Evolutionary conservation across 768 basidiomycete genomes (phyloP).

Genomic region (Boletus rex-veris): DNA sequence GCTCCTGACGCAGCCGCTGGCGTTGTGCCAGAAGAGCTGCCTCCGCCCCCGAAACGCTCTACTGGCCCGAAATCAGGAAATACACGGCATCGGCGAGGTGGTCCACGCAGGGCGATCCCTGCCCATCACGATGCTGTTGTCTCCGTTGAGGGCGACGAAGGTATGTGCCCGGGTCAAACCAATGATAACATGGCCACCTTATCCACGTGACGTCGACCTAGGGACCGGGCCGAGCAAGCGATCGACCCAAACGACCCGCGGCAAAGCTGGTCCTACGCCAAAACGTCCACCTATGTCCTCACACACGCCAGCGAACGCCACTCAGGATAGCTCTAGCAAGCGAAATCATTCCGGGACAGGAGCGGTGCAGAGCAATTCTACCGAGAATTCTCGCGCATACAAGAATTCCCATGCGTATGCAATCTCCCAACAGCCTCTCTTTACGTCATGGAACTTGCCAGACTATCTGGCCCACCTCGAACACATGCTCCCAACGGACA

Average conservation of each 20-base stretch:
- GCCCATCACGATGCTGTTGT: conserved; percentile 21
- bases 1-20: conserved; percentile 39
- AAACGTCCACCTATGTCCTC: conserved; percentile 32
- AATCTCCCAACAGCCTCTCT: conserved; percentile 72
- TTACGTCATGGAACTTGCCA: conserved; percentile 87
- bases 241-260: conserved; percentile 41
- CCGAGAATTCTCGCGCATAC: conserved; percentile 61
- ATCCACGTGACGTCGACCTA: conserved; percentile 39
- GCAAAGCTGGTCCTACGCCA: conserved; percentile 27
- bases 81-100: conserved; percentile 32
- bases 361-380: conserved; percentile 34
- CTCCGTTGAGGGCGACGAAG: conserved; percentile 58
- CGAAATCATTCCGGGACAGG: conserved; percentile 45
- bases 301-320: conserved; percentile 29
- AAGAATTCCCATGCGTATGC: conserved; percentile 78
- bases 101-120: conserved; percentile 25
- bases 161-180: conserved; percentile 37
- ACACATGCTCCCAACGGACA: conserved; percentile 73
- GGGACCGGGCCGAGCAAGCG: conserved; percentile 34
- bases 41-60: conserved; percentile 34
- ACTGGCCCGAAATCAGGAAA: conserved; percentile 23
- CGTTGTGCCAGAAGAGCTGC: conserved; percentile 40
- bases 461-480: conserved; percentile 90
- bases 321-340: conserved; percentile 46
- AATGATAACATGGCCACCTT: conserved; percentile 17